A percentile compares a stretch with the other conserved stretches of the same genome.
Evolutionary conservation across 306 rosid species (phyloP).

Genomic region (Oemleria cerasiformis): DNA sequence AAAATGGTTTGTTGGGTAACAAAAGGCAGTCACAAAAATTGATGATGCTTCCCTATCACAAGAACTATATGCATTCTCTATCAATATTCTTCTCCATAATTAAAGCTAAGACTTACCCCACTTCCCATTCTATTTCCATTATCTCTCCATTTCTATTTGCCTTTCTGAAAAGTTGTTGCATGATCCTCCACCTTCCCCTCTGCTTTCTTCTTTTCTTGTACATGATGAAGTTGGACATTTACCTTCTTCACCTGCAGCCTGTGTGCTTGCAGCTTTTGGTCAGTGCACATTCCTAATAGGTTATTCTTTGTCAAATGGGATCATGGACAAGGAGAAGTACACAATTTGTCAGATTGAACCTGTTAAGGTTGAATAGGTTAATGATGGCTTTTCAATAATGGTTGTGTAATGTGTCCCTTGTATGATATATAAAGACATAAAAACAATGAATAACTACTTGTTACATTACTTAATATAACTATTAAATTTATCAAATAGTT

Average conservation of each 20-base stretch:
- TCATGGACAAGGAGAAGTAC: background rate
- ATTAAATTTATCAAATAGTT: too few relatives aligned
- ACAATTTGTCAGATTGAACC: background rate
- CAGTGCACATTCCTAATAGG: background rate
- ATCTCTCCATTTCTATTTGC: background rate
- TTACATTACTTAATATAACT: too few relatives aligned
- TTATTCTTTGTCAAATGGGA: background rate
- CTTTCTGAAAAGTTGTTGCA: background rate
- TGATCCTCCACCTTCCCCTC: slow-evolving; percentile 3
- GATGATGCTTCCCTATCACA: slow-evolving; percentile 11
- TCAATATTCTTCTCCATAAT: background rate
- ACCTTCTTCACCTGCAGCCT: background rate
- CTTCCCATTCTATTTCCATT: background rate
- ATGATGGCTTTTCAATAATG: too few relatives aligned
- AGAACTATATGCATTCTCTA: background rate
- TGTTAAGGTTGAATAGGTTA: background rate
- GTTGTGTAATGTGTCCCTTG: too few relatives aligned
- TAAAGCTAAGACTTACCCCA: background rate
- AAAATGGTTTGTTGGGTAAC: background rate
- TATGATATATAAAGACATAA: too few relatives aligned
- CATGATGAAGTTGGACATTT: background rate
- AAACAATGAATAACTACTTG: too few relatives aligned
- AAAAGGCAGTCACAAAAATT: background rate
- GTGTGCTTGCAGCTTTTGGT: background rate
- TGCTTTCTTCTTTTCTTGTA: background rate